These are phyloP conservation scores for Colletotrichum sp. DNA, from an alignment of 2,329 filamentous ascomycete species.

Conservation along the genomic window DNA sequence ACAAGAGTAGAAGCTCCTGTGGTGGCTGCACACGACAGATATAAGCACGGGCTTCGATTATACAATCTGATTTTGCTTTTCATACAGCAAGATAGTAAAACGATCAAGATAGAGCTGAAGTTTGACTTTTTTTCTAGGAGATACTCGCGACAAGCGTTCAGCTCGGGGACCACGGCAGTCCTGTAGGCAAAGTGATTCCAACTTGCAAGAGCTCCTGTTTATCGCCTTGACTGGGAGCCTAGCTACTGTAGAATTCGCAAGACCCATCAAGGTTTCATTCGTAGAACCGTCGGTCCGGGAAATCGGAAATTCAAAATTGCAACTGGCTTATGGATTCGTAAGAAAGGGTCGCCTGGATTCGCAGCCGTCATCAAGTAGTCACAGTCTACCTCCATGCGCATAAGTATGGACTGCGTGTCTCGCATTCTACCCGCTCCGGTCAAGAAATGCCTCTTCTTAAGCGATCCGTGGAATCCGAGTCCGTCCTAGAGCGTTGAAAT, in stretches of 20 bases:
- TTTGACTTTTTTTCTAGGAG: background rate
- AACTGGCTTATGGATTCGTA: background rate
- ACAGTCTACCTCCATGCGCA: background rate
- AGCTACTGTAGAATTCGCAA: background rate
- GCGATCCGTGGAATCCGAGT: background rate
- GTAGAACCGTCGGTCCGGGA: background rate
- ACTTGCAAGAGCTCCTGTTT: background rate
- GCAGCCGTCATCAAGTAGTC: background rate
- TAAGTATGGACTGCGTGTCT: background rate
- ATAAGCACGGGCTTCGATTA: background rate
- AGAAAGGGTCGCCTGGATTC: background rate
- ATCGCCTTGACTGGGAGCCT: background rate
- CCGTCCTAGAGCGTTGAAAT: background rate
- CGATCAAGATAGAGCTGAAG: background rate
- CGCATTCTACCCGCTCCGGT: background rate
- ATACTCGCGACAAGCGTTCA: background rate
- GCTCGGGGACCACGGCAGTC: background rate
- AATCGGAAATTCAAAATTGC: background rate
- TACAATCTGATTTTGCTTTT: background rate
- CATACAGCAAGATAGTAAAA: background rate
- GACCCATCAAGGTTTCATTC: background rate
- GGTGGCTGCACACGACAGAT: background rate
- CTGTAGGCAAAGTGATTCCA: accelerated
- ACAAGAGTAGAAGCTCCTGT: background rate
- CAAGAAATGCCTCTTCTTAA: background rate